Base-by-base conservation (phyloP, 345 rosid species). In the Turnera subulata region DNA sequence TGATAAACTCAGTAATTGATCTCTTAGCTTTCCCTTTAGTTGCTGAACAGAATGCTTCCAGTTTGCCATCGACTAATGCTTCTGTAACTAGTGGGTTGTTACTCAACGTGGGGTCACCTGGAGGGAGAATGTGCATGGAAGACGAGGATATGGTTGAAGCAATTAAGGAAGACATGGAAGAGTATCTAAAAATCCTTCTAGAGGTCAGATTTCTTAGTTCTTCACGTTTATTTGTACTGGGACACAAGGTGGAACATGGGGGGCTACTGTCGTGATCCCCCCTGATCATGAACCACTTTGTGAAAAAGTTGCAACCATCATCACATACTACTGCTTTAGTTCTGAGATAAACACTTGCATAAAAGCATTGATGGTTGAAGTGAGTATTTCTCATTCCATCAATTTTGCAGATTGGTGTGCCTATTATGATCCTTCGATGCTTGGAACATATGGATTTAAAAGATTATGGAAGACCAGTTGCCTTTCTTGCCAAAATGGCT, bases 11-110 rank as follows among this genome's bases (percentile, higher is more conserved):
- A 19, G 86, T 76, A 52, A 74, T 89, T 61, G 94, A 89, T 84
- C 81, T 89, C 65, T 76, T 89, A 54, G 99, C 94, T 21, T 93
- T 83, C 68, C 99, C 99, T 66, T 86, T 89, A 76, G 89, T 93
- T 56, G 96, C 86, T 73, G 61, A 86, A 57, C 99, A 93, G 71
- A 85, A 78, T 78, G 68, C 84, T 66, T 85, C 94, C 52, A 80
- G 94, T 59, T 52, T 80, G 65, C 84, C 86, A 66, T 77, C 86
- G 60, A 86, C 99, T 49, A 79, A 83, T 16, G 89, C 97, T 58
- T 93, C 99, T 23, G 89, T 89, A 52, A 93, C 74, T 78, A 87
- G 97, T 65, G 99, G 99, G 56, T 83, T 79, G 64, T 80, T 93
- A 70, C 99, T 93, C 68, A 93, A 87, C 77, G 68, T 74, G 80